phyloP scores from a whole-genome alignment of 148 eudicot species.

The Rhododendron griersonianum region DNA sequence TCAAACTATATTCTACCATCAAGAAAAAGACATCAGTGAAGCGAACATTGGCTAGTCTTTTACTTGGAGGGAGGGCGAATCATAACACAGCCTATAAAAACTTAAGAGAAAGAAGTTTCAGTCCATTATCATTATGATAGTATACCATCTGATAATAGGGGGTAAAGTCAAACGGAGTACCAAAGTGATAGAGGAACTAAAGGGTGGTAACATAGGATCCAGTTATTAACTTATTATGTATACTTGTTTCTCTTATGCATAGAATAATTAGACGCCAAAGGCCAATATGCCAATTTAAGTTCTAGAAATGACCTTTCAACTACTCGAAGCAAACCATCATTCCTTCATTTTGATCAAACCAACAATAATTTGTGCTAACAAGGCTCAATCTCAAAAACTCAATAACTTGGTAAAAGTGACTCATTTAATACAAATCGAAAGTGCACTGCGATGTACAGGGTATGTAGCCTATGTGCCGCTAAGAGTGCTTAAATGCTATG shows the following conservation, averaged over 20 bases:
- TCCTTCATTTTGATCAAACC: neutral
- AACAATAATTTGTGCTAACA: neutral
- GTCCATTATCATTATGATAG: neutral
- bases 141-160: neutral
- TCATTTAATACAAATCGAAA: neutral
- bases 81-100: neutral
- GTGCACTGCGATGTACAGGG: neutral
- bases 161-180: neutral
- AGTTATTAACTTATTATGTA: neutral
- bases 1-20: neutral
- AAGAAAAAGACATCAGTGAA: neutral
- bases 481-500: neutral
- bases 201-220: neutral
- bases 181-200: neutral
- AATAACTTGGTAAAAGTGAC: neutral
- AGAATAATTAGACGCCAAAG: neutral
- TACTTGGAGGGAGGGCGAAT: neutral
- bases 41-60: neutral
- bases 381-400: neutral
- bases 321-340: neutral
- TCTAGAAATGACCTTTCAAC: neutral
- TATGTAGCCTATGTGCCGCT: neutral
- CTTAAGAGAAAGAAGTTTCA: neutral
- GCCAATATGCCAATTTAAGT: neutral
- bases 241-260: neutral